Base-by-base conservation (phyloP, 208 protist genomes). In the Leptomonas seymouri region DNA sequence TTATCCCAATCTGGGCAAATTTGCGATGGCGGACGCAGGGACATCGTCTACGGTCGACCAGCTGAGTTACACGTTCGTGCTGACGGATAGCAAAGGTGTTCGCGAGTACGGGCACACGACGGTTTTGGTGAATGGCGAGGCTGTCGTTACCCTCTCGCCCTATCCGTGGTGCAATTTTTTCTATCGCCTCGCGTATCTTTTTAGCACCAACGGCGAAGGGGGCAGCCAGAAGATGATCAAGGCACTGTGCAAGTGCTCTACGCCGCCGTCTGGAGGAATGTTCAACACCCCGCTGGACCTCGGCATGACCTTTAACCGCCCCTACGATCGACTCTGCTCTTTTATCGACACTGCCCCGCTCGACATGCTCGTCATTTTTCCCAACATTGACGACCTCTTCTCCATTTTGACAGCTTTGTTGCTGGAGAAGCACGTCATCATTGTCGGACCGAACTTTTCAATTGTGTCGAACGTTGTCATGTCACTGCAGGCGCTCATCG, bases 101-200 rank as follows among this genome's bases (percentile, higher is more conserved):
- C 86, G 87, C 45, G 73, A 86, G 54, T 95, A 95, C 75, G 86
- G 85, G 0, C 90, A 95, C 73, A 81, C 71, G 25, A 88, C 80
- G 0, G 68, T 66, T 1, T 87, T 85, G 46, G 85, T 91, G 31
- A 95, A 90, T 50, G 80, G 85, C n/a, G 87, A 95, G 50, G 75
- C 79, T 0, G 69, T 85, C 8, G 85, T 93, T 28, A 53, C 60
- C 57, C 71, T 95, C 34, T 91, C 83, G 5, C 80, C 80, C 36
- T 91, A 87, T 45, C 85, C 87, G 50, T 95, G 90, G 90, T 93
- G 90, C 78, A 87, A 85, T 62, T 93, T 95, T 58, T 93, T 95
- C 61, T 85, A 87, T 20, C 78, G 76, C 14, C 54, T 93, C 15
- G 86, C 78, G 14, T 78, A 82, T 34, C 75, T 91, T 0, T 91